These are phyloP conservation scores for Claviceps maximensis DNA, from an alignment of 2,329 filamentous ascomycete genomes.

Conservation along the genomic window DNA sequence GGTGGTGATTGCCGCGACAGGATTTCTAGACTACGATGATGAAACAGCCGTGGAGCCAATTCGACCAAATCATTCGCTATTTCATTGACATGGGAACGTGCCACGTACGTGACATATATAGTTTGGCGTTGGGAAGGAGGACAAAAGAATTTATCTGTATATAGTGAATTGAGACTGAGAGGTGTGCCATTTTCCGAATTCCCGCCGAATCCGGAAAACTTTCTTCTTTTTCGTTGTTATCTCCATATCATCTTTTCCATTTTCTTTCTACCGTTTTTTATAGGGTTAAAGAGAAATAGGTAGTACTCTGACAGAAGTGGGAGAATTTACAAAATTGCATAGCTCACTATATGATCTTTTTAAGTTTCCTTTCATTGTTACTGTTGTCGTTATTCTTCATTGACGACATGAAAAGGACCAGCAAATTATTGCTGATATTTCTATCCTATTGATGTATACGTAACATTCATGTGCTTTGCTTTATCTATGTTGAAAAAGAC, in stretches of 20 bases:
- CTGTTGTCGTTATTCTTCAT: too few relatives aligned
- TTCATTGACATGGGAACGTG: conserved; percentile 22
- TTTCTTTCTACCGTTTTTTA: neutral
- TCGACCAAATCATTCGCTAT: conserved; percentile 22
- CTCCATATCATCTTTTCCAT: neutral
- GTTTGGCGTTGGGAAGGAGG: conserved; percentile 13
- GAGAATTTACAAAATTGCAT: too few relatives aligned
- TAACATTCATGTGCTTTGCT: too few relatives aligned
- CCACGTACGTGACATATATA: neutral
- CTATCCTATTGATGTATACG: too few relatives aligned
- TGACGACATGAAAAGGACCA: too few relatives aligned
- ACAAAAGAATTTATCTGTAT: neutral
- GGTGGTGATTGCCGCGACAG: conserved; percentile 67
- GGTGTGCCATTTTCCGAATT: too few relatives aligned
- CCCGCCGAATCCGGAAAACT: neutral
- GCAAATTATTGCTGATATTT: too few relatives aligned
- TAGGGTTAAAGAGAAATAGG: too few relatives aligned
- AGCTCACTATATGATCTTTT: too few relatives aligned
- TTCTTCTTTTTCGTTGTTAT: neutral
- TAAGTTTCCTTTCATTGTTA: too few relatives aligned
- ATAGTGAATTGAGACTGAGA: neutral
- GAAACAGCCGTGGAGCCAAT: conserved; percentile 21
- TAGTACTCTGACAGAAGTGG: too few relatives aligned
- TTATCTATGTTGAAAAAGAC: too few relatives aligned
- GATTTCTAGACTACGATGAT: conserved; percentile 57